These are phyloP conservation scores for Gymnopilus dilepis DNA, from an alignment of 768 basidiomycete genomes.

Conservation along the genomic window DNA sequence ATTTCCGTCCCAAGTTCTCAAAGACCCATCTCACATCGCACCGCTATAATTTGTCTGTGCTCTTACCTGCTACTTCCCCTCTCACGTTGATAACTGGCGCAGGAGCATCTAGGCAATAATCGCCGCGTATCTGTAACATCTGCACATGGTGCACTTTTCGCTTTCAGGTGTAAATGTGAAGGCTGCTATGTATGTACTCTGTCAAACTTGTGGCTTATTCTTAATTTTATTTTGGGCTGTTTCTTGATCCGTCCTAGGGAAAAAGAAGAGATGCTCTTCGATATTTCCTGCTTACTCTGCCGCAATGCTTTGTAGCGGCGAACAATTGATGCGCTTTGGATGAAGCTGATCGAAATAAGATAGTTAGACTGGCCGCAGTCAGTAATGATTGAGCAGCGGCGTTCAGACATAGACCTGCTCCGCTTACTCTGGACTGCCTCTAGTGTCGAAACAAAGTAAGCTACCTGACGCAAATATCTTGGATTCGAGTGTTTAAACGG, in stretches of 20 bases:
- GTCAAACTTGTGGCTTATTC: conserved; percentile 1
- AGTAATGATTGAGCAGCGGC: neutral
- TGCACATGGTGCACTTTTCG: conserved; percentile 15
- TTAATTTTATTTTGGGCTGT: neutral
- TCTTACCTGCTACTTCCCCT: conserved; percentile 8
- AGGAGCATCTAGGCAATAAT: conserved; percentile 9
- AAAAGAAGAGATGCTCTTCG: neutral
- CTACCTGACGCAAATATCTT: neutral
- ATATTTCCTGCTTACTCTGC: neutral
- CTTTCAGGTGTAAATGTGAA: conserved; percentile 5
- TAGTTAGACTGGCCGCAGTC: neutral
- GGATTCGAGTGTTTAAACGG: neutral
- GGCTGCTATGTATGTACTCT: neutral
- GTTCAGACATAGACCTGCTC: neutral
- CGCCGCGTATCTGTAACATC: conserved; percentile 21
- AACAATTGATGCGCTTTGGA: neutral
- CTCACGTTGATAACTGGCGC: conserved; percentile 25
- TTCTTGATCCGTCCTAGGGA: neutral
- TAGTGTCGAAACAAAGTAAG: neutral
- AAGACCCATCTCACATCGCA: neutral
- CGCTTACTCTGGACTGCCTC: conserved; percentile 6
- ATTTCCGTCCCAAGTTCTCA: conserved; percentile 5
- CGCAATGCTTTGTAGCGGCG: neutral
- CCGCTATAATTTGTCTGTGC: neutral
- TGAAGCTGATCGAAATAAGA: neutral